Evolutionary conservation across 257 asterid species (phyloP), one percentile per base, ranked within the genome.

Genomic region (Rubia yunnanensis): DNA sequence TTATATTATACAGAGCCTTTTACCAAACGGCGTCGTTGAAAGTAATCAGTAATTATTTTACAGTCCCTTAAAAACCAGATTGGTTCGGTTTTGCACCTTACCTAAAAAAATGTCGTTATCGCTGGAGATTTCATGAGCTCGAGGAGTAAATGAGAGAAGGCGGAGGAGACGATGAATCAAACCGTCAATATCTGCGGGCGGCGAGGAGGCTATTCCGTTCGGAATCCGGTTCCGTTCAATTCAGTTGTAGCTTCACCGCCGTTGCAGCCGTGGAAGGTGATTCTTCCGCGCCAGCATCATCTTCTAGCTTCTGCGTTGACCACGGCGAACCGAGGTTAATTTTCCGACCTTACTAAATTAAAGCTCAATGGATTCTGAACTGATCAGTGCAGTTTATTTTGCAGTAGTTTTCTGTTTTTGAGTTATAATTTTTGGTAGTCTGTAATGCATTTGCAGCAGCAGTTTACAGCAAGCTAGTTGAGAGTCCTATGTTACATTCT

Each of bases 121-220:
- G 62, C 27, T 10, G 2, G 62, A 14, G 38, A 28, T 28, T 18
- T 17, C 60, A 11, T 54, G 60, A 52, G 57, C 57, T 52, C 15
- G 31, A 26, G 0, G 6, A 23, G 34, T 24, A 23, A 31, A 54
- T 22, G 34, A 36, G 14, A 7, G 34, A 36, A 24, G 23, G 24
- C 11, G 57, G 63, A 63, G 70, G 69, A 66, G 64, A 88, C 86
- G 96, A 78, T 88, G 96, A 78, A 68, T 74, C 75, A 67, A 68
- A 69, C 65, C 73, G 56, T 78, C 61, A 72, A 69, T 61, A 65
- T 74, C 60, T 71, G 67, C 32, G 22, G 48, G 10, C 64, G 24
- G 24, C 76, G 10, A 26, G 70, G 76, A 31, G 66, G 50, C 73
- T 48, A 54, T 62, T 24, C 69, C 49, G 62, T 67, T 71, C 39